Evolutionary conservation across 2,329 filamentous ascomycete genomes (phyloP), one percentile per base, ranked within the genome.

Genomic region (Akanthomyces lecanii): DNA sequence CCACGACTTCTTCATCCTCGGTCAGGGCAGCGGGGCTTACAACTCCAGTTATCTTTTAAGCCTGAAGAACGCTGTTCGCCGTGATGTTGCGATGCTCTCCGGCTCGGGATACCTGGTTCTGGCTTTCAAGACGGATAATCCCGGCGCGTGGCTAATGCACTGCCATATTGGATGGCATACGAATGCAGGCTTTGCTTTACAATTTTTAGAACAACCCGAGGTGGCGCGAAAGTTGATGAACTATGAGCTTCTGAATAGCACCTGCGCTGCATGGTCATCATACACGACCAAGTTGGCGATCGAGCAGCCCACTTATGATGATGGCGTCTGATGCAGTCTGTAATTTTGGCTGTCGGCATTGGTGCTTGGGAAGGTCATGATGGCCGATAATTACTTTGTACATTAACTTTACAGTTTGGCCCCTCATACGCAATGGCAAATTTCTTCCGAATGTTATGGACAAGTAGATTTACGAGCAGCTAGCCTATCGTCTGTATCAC

Each of bases 101-200:
- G 69, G 68, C 1, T 66, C 67, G 11, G 81, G 81, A 0, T 79
- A 79, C 69, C 62, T 82, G 4, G 78, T 82, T n/a, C 73, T 84
- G 58, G 81, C 79, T 2, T 80, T 82, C 66, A 72, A 80, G 67
- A 76, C 77, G 0, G 74, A 78, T 42, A 58, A 58, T 14, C 55
- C 55, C 1, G 55, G 55, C 25, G 85, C 11, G 86, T 83, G 65
- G 84, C 88, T 66, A 85, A 88, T 69, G 88, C 84, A 81, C 79
- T 83, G 76, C 85, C 88, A 69, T 82, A 86, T 67, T 87, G 88
- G 69, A 81, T 81, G 50, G 79, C 82, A 2, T 81, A 88, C 72
- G 84, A 87, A 55, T 33, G 36, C 36, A 36, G 52, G 52, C 10
- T 21, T 55, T 1, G 52, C 52, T 4, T 30, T 55, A 8, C 52